These are phyloP conservation scores for Annulohypoxylon maeteangense DNA, from an alignment of 495 filamentous ascomycete species.

Conservation along the genomic window DNA sequence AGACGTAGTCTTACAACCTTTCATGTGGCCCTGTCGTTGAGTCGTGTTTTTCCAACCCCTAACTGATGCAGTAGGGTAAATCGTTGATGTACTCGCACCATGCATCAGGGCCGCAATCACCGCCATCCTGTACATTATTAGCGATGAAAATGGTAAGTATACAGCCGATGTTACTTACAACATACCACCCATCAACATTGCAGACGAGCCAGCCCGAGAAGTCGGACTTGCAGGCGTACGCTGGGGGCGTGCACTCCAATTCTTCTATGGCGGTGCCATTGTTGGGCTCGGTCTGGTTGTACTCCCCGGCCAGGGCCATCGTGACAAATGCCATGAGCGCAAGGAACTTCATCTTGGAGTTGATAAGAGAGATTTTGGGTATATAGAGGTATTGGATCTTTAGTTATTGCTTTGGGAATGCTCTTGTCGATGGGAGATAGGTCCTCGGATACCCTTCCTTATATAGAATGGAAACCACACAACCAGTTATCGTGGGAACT, in stretches of 20 bases:
- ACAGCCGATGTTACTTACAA: slow-evolving; percentile 45
- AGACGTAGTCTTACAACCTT: neutral
- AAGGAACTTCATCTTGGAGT: slow-evolving; percentile 34
- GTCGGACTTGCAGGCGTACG: slow-evolving; percentile 44
- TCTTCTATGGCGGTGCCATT: neutral
- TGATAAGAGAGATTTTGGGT: neutral
- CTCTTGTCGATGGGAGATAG: neutral
- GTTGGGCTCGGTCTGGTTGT: neutral
- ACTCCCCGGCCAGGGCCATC: slow-evolving; percentile 19
- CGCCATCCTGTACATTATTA: slow-evolving; percentile 41
- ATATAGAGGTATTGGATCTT: slow-evolving; percentile 1
- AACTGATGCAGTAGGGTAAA: slow-evolving; percentile 43
- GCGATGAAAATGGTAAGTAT: neutral
- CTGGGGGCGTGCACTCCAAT: slow-evolving; percentile 29
- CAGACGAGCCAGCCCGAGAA: slow-evolving; percentile 47
- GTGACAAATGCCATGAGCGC: slow-evolving; percentile 18
- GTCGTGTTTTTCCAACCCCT: neutral
- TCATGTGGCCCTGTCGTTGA: neutral
- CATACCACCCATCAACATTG: slow-evolving; percentile 51
- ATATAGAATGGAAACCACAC: slow-evolving; percentile 8
- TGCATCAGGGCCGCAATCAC: slow-evolving; percentile 24
- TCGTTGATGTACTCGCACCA: slow-evolving; percentile 41
- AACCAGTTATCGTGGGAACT: neutral
- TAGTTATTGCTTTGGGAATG: neutral
- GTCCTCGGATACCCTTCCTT: neutral